Evolutionary conservation across 2,329 filamentous ascomycete species (phyloP).

Genomic region (Exophiala spinifera): DNA sequence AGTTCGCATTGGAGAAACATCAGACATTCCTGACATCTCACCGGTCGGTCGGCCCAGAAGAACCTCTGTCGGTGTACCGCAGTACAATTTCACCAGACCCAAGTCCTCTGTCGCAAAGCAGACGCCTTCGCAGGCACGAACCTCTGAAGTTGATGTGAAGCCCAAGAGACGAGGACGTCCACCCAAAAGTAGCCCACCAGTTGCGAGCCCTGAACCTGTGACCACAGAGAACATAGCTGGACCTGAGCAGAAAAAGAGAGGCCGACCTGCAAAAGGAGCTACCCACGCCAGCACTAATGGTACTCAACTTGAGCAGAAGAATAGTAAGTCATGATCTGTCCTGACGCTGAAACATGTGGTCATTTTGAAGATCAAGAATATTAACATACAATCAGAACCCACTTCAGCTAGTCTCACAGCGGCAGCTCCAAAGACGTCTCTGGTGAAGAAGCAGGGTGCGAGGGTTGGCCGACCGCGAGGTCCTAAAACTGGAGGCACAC

Average conservation of each 20-base stretch:
- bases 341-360: too few species aligned
- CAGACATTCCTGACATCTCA: conserved; percentile 12
- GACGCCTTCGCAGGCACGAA: not conserved
- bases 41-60: conserved; percentile 23
- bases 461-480: not conserved
- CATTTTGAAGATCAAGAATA: not conserved
- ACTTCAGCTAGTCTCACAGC: not conserved
- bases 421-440: not conserved
- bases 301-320: not conserved
- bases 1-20: conserved; percentile 18
- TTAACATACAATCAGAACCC: not conserved
- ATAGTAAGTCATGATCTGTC: not conserved
- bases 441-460: not conserved
- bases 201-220: not conserved
- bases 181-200: not conserved
- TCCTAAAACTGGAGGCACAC: not conserved
- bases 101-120: conserved; percentile 10
- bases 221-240: not conserved
- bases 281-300: not conserved
- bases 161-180: conserved; percentile 6
- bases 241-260: conserved; percentile 1
- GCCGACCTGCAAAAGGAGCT: conserved; percentile 1
- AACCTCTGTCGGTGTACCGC: conserved; percentile 17
- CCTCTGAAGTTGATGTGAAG: not conserved
- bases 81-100: conserved; percentile 16